These are phyloP conservation scores for Coemansia asiatica DNA, from an alignment of 192 early-diverging fungal genomes.

Conservation along the genomic window DNA sequence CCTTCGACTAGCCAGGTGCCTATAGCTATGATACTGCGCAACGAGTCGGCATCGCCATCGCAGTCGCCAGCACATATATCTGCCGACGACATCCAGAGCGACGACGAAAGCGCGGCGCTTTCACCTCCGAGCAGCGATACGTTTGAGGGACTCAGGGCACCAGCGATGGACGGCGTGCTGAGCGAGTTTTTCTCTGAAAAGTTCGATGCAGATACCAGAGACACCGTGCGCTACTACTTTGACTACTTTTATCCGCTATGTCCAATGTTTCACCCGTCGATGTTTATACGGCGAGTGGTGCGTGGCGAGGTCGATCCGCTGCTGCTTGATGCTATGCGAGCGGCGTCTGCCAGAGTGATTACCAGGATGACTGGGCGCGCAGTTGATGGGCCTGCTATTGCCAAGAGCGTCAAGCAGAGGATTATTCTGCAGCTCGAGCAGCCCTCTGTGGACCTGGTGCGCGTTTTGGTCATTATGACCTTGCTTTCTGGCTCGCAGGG, in stretches of 20 bases:
- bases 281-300: conserved; percentile 53
- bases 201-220: conserved; percentile 35
- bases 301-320: conserved; percentile 46
- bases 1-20: not conserved
- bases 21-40: conserved; percentile 9
- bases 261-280: conserved; percentile 54
- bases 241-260: conserved; percentile 54
- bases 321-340: conserved; percentile 49
- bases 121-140: not conserved
- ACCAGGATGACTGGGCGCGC: conserved; percentile 31
- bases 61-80: not conserved
- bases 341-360: conserved; percentile 40
- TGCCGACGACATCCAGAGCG: conserved; percentile 6
- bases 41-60: not conserved
- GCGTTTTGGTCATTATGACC: conserved; percentile 44
- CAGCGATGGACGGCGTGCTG: conserved; percentile 36
- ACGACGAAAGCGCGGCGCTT: not conserved
- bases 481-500: conserved; percentile 46
- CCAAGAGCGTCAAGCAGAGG: conserved; percentile 37
- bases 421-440: conserved; percentile 40
- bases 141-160: conserved; percentile 29
- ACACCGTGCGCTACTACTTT: conserved; percentile 52
- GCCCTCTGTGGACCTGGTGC: conserved; percentile 36
- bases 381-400: conserved; percentile 39
- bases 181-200: conserved; percentile 36